A percentile compares a stretch with the other conserved stretches of the same genome.
Conservation (phyloP, 495 filamentous ascomycete species). For the Daldinia bambusicola region DNA sequence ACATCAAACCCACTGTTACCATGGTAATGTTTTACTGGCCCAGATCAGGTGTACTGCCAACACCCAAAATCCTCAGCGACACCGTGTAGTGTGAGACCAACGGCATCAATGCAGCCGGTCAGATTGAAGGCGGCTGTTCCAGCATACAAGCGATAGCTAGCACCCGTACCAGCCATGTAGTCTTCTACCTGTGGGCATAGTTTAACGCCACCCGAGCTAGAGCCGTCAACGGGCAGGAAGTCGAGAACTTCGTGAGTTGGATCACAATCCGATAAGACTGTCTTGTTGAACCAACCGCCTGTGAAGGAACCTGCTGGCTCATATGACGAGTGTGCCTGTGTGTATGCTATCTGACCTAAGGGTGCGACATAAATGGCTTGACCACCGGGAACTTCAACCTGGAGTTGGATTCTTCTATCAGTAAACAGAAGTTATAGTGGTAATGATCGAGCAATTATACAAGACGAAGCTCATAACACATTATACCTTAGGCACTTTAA, state of each 20-base stretch:
- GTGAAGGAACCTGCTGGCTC: constrained; percentile 63
- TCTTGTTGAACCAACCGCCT: constrained; percentile 55
- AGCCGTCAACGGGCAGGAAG: constrained; percentile 37
- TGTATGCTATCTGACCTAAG: constrained; percentile 67
- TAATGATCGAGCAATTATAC: neutral
- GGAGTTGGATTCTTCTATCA: neutral
- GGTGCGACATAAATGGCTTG: constrained; percentile 70
- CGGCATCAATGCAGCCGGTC: constrained; percentile 30
- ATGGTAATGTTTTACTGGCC: neutral
- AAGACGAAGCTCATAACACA: neutral
- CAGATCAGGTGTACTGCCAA: constrained; percentile 40
- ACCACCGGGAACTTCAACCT: constrained; percentile 71
- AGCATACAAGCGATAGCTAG: constrained; percentile 33
- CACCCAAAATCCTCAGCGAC: constrained; percentile 16
- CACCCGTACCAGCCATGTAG: constrained; percentile 20
- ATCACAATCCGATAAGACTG: constrained; percentile 29
- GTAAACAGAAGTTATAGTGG: neutral
- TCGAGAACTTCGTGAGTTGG: constrained; percentile 28
- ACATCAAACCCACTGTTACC: neutral
- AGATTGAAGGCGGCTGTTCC: constrained; percentile 33
- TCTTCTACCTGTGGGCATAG: constrained; percentile 38
- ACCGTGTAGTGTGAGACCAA: constrained; percentile 26
- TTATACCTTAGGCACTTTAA: too few relatives aligned
- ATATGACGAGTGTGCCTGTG: constrained; percentile 66
- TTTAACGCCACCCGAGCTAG: constrained; percentile 31